phyloP scores from a whole-genome alignment of 2,329 filamentous ascomycete genomes.

The Leptoxyphium fumago region DNA sequence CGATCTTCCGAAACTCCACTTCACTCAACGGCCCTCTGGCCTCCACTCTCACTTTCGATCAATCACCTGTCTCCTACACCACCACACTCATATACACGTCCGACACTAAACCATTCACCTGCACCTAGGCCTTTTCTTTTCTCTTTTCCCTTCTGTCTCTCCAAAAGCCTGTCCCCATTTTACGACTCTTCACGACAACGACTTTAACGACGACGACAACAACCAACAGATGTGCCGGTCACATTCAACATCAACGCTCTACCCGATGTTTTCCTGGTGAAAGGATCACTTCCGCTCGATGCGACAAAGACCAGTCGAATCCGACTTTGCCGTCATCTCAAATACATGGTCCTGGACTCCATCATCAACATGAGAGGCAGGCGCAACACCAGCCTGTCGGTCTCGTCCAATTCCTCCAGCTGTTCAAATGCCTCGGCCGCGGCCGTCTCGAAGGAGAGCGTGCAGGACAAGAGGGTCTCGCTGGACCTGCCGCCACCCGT shows the following conservation, averaged over 20 bases:
- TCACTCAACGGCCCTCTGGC: background rate
- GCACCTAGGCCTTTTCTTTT: background rate
- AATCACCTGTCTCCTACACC: no score
- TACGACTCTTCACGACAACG: background rate
- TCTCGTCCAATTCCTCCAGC: constrained; percentile 47
- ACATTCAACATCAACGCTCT: background rate
- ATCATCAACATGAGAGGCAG: constrained; percentile 27
- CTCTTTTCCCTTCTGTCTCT: background rate
- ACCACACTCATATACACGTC: no score
- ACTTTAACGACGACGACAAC: background rate
- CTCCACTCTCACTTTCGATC: no score
- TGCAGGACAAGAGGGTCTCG: constrained; percentile 25
- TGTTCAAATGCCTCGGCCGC: constrained; percentile 53
- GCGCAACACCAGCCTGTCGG: constrained; percentile 32
- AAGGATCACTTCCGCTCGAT: background rate
- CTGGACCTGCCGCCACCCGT: constrained; percentile 8
- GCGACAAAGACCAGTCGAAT: background rate
- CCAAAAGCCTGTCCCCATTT: background rate
- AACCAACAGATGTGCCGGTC: background rate
- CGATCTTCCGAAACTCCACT: background rate
- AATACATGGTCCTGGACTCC: background rate
- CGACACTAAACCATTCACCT: no score
- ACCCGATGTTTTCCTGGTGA: background rate
- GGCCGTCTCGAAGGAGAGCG: constrained; percentile 40
- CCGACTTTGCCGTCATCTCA: background rate